Base-by-base conservation (phyloP, 192 early-diverging fungal genomes). In the Backusella westeae region DNA sequence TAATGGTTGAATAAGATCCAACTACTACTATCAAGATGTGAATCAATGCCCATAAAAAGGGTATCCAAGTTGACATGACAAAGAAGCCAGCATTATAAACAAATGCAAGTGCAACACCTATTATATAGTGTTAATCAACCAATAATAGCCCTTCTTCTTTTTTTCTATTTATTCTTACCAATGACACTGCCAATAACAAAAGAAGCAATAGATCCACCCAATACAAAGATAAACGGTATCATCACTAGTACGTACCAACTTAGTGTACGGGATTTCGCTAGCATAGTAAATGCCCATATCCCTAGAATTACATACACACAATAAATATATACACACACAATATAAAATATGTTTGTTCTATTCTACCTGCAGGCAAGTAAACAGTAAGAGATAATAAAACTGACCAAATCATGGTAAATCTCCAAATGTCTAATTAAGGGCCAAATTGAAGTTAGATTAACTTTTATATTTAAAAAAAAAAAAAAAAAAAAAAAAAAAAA, bases 11-110 rank as follows among this genome's bases (percentile, higher is more conserved):
- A 67, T 86, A 89, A 32, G 83, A 83, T 1, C 88, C 84, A 78
- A 93, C 85, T 23, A 93, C 74, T n/a, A 88, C 83, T 19, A 91
- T 74, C 19, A 93, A 78, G 0, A 90, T 85, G 76, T 91, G 90
- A 35, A 91, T 87, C 56, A 93, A 73, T 7, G 85, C 90, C 90
- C 91, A 93, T 21, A 91, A 79, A 67, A 90, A 88, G 15, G 91
- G 91, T 32, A 91, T 84, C 91, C 91, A 93, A 9, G 88, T 88
- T n/a, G 90, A 89, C 90, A 93, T 90, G 36, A 82, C 81, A 81
- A 91, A 91, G 29, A 80, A 80, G 6, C 91, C 91, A 23, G 89
- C 82, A 65, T 86, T 87, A 76, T 93, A 93, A 0, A 91, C 80
- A 29, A 83, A 82, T 8, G 85, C 83, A 21, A 93, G 80, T 2